Base-by-base conservation (phyloP, 2,329 filamentous ascomycete species). In the Penicillium sp. region DNA sequence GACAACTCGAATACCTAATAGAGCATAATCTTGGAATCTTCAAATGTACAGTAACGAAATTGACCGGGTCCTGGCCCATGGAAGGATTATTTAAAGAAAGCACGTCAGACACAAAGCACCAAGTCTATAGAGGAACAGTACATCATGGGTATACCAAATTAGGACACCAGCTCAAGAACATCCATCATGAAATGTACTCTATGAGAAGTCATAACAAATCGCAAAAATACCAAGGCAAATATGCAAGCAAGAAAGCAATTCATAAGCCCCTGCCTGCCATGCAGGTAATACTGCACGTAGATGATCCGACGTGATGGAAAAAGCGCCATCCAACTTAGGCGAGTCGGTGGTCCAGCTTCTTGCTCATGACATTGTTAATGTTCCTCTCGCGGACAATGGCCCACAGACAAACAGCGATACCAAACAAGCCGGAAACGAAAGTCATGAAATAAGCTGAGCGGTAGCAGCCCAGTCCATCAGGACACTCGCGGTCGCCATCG, bases 391-490 rank as follows among this genome's bases (percentile, higher is more conserved):
- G 68, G 60, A 66, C 62, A 42, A 74, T 72, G 50, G 67, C 69
- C 68, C 70, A 86, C 28, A 94, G 67, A 45, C 83, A 86, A 33
- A 90, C 78, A 0, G 73, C 66, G 1, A 93, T 73, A 0, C 87
- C 90, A 1, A 83, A 60, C 0, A 83, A 65, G 55, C 87, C 90
- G 0, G 87, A 83, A 19, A 75, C 74, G 13, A 94, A 76, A 1
- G 91, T 95, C 45, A 89, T 78, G 58, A 80, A 79, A 65, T 96
- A 97, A 1, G 91, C 90, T 3, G 80, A 74, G 28, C 79, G 77
- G 69, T 96, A 97, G 68, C 91, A 97, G 19, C 78, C 74, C 10
- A 91, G 69, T 0, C 93, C 93, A 24, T 91, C 81, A 19, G 78
- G 75, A 64, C 93, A 97, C 19, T 82, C 78, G 28, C 84, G 77